Evolutionary conservation across 2,329 filamentous ascomycete genomes (phyloP).

Genomic region (Pseudopyricularia cyperi): DNA sequence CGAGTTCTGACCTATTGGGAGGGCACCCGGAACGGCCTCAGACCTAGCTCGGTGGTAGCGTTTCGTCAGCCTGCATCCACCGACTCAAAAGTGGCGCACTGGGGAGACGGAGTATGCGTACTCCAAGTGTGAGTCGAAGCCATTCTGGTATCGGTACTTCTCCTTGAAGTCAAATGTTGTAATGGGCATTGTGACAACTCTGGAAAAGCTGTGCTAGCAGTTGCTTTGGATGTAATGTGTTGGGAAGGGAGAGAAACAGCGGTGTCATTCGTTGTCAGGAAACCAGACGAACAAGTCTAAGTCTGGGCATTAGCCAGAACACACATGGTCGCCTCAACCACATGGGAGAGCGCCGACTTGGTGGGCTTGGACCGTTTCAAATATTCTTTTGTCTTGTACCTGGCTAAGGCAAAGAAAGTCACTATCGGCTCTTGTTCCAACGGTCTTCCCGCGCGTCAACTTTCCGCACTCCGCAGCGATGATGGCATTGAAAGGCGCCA

Average conservation of each 20-base stretch:
- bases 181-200: conserved; percentile 34
- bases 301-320: not conserved
- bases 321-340: not conserved
- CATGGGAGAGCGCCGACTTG: not conserved
- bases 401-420: not conserved
- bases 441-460: not conserved
- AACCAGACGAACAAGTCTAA: not conserved
- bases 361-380: not conserved
- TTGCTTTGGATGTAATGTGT: not conserved
- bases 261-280: not conserved
- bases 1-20: conserved; percentile 65
- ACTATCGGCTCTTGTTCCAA: not conserved
- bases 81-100: not conserved
- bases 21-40: conserved; percentile 60
- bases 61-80: not conserved
- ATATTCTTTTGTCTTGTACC: not conserved
- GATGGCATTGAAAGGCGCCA: not conserved
- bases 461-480: not conserved
- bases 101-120: conserved; percentile 22
- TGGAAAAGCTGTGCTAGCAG: not conserved
- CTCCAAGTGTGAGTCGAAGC: conserved; percentile 68
- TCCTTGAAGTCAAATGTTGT: conserved; percentile 33
- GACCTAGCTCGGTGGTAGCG: conserved; percentile 32
- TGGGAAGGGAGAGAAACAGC: not conserved
- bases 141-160: conserved; percentile 62